These are phyloP conservation scores for Centaurea solstitialis DNA, from an alignment of 129 eudicot species.

Conservation along the genomic window DNA sequence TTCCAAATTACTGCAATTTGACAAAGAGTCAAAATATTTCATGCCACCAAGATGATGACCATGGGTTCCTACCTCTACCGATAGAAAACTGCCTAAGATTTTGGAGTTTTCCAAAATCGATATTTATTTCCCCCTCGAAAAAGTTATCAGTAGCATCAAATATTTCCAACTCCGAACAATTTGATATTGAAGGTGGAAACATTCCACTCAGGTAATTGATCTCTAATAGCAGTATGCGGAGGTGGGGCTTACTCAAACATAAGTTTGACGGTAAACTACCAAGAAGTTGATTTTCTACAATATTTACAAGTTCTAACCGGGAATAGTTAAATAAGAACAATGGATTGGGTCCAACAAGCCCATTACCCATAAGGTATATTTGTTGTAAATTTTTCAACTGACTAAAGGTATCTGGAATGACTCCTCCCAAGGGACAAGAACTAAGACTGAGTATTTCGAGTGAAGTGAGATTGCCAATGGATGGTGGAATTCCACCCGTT, in stretches of 20 bases:
- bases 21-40: not conserved
- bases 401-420: constrained; percentile 21
- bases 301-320: not conserved
- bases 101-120: not conserved
- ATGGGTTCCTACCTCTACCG: not conserved
- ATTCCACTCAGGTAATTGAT: constrained; percentile 20
- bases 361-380: not conserved
- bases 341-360: constrained; percentile 21
- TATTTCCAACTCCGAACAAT: not conserved
- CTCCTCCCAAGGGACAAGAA: constrained; percentile 1
- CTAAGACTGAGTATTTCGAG: not conserved
- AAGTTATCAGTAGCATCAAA: constrained; percentile 4
- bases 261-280: constrained; percentile 30
- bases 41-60: not conserved
- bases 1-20: not conserved
- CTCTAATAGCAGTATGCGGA: not conserved
- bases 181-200: constrained; percentile 27
- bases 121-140: constrained; percentile 27
- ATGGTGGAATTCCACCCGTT: constrained; percentile 27
- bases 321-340: constrained; percentile 32
- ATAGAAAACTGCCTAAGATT: not conserved
- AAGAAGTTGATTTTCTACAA: constrained; percentile 23
- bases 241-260: constrained; percentile 20
- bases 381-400: constrained; percentile 2
- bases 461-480: constrained; percentile 23